Conservation (phyloP, 768 basidiomycete species). For the Podaxis carcinomalis region DNA sequence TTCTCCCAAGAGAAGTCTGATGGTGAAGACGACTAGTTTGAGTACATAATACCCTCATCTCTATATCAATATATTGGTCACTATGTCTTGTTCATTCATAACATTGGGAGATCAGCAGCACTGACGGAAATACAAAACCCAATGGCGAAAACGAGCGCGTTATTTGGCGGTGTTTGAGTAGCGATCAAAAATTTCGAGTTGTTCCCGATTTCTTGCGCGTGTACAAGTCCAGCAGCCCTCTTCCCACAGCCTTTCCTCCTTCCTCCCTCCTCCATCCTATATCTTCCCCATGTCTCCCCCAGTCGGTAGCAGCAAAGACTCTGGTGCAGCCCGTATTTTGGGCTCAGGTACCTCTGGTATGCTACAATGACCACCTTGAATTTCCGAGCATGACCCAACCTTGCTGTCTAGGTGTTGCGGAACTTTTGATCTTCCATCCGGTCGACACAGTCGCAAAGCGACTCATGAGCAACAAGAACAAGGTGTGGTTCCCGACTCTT, state of each 20-base stretch:
- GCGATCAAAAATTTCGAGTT: constrained; percentile 4
- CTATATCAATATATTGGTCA: background rate
- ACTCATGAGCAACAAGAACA: constrained; percentile 94
- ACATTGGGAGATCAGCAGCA: no score
- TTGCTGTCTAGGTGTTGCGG: constrained; percentile 71
- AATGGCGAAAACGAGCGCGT: constrained; percentile 13
- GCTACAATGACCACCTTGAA: constrained; percentile 17
- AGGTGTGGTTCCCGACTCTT: constrained; percentile 36
- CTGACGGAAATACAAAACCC: background rate
- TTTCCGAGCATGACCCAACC: background rate
- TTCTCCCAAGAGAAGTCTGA: constrained; percentile 17
- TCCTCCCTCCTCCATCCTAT: background rate
- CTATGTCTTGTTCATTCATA: background rate
- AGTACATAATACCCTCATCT: background rate
- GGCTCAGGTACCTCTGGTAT: constrained; percentile 91
- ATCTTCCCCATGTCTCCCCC: constrained; percentile 35
- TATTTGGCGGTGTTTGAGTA: constrained; percentile 7
- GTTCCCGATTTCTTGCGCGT: constrained; percentile 6
- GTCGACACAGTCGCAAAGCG: constrained; percentile 98
- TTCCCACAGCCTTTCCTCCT: background rate
- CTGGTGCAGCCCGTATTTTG: constrained; percentile 83
- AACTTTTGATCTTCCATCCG: constrained; percentile 93
- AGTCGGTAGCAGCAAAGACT: constrained; percentile 67
- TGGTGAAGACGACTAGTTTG: constrained; percentile 15
- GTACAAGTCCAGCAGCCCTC: background rate